Evolutionary conservation across 192 early-diverging fungal species (phyloP).

Genomic region (Coemansia guatemalensis): DNA sequence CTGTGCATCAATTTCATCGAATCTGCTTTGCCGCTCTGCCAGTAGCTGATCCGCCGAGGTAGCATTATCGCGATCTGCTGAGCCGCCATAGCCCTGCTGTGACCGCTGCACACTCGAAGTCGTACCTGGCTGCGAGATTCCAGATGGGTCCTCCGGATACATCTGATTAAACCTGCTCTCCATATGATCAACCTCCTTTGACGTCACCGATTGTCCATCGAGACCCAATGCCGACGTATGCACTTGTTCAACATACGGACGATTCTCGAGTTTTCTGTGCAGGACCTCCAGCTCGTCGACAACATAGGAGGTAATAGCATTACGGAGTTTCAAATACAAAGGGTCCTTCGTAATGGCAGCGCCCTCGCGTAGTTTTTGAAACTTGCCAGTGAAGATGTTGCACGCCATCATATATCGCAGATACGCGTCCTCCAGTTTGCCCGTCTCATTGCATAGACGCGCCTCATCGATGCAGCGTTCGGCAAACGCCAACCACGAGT

Average conservation of each 20-base stretch:
- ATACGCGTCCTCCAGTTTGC: slow-evolving; percentile 35
- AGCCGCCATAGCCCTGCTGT: neutral
- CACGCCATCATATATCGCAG: slow-evolving; percentile 37
- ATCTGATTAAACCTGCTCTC: slow-evolving; percentile 47
- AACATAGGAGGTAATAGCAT: slow-evolving; percentile 21
- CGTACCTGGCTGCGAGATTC: slow-evolving; percentile 1
- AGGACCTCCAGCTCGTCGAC: slow-evolving; percentile 28
- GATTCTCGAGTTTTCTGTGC: slow-evolving; percentile 21
- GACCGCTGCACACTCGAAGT: neutral
- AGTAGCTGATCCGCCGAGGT: slow-evolving; percentile 8
- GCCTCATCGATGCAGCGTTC: slow-evolving; percentile 33
- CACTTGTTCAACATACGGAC: slow-evolving; percentile 25
- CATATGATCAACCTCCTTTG: slow-evolving; percentile 49
- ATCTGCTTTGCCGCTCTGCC: slow-evolving; percentile 22
- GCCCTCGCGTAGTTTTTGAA: slow-evolving; percentile 51
- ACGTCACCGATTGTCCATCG: slow-evolving; percentile 10
- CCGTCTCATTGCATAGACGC: slow-evolving; percentile 5
- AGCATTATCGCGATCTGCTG: neutral
- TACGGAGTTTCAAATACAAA: slow-evolving; percentile 46
- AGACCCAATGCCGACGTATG: neutral
- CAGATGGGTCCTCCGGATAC: slow-evolving; percentile 27
- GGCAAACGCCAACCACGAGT: slow-evolving; percentile 24
- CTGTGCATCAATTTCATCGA: slow-evolving; percentile 47
- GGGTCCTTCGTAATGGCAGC: slow-evolving; percentile 41
- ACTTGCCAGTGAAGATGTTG: slow-evolving; percentile 55